Base-by-base conservation (phyloP, 2,329 filamentous ascomycete genomes). In the Stagonosporopsis cucurbitacearum region DNA sequence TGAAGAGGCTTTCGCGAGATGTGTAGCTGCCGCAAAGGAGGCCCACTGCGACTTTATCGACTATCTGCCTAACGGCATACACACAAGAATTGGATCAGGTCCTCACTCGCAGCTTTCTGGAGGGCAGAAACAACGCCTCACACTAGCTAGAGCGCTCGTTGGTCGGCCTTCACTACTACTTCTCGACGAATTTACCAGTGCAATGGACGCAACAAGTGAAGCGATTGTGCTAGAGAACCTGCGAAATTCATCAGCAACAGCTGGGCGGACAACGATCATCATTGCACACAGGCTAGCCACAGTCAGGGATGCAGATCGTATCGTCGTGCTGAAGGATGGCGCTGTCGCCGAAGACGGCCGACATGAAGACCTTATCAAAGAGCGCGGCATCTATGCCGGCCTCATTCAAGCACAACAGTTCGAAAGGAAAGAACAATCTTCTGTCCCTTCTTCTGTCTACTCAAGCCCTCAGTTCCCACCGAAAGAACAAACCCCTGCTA, bases 41-140 rank as follows among this genome's bases (percentile, higher is more conserved):
- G 86, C 87, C 2, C 84, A 88, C 69, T 73, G 69, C 39, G 73
- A 76, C 32, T 76, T 76, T 51, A 57, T 76, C 13, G 65, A 68
- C 20, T 60, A 66, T 19, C 66, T 77, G 6, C 72, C 74, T 4
- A 60, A 76, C 39, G 74, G 73, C 6, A 65, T 74, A 7, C 49
- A 73, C 23, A 75, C 72, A 15, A 59, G 56, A 11, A 67, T 75
- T 42, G 69, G 73, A n/a, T 63, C 71, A 12, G 70, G 69, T 3
- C 66, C 70, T 32, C 69, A 70, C 20, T 69, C 69, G 6, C 70
- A 70, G 53, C 66, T 75, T 4, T 76, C 74, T 20, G 74, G 74
- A 20, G 74, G 74, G 13, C 74, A 76, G 45, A 75, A 75, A 50
- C 73, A 76, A 50, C 69, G 73, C n/a, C 69, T 76, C 37, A 70